Evolutionary conservation across 352 stramenopile genomes (phyloP), one percentile per base, ranked within the genome.

Genomic region (Globisporangium splendens): DNA sequence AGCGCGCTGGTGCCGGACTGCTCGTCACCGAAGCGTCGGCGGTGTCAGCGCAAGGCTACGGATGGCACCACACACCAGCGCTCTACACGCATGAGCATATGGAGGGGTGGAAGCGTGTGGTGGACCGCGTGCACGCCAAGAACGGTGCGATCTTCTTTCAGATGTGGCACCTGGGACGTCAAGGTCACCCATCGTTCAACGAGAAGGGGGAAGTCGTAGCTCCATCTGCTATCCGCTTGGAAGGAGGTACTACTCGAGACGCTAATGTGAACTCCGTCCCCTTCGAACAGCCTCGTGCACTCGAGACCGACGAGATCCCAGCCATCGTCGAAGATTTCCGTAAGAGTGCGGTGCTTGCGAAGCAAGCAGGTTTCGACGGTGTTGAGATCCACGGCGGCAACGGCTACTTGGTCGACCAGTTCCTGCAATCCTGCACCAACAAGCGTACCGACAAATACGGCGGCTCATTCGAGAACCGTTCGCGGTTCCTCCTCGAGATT

Each of bases 351-450:
- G 51, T 38, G 38, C 51, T 11, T 5, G 51, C 51, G 24, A 57
- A 41, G 17, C 4, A 35, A 2, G 51, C 21, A 5, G 38, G 68
- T 67, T 18, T 96, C 62, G 89, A 97, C 47, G 86, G 88, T 20
- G 70, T 97, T 24, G 85, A 97, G 56, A 58, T 97, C 33, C 89
- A 97, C 62, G 59, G 14, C 20, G 88, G 78, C 8, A 91, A 97
- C 58, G 89, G 88, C 17, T 97, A 97, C 59, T 66, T 97, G 24
- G 61, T 97, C 49, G 84, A 96, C 61, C 70, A 91, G 53, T 93
- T 95, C 62, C 63, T 96, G 10, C 70, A 88, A 55, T 63, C 62
- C 28, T 66, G 41, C 24, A 57, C 60, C 46, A 96, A 96, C 66
- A 63, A 68, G 20, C 75, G 80, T 39, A 86, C 66, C 0, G 86